Percentiles rank a stretch among this genome's conserved stretches.
Conservation (phyloP, 1,139 yeast genomes). For the Candida labiduridarum region DNA sequence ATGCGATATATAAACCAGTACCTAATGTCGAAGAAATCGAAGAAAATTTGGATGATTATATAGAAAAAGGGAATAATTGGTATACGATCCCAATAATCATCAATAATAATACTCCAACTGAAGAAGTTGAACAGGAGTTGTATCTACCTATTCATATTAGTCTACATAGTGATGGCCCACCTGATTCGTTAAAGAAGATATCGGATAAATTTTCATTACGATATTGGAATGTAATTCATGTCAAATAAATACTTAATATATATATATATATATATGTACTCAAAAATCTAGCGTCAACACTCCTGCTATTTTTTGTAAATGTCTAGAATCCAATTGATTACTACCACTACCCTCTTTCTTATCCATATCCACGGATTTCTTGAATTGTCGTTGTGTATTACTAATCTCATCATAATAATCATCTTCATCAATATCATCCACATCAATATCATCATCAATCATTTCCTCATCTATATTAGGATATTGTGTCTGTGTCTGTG, state of each 20-base stretch:
- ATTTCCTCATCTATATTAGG: slow-evolving; percentile 4
- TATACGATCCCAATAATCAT: slow-evolving; percentile 31
- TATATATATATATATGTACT: slow-evolving; percentile 4
- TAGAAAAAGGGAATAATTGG: slow-evolving; percentile 38
- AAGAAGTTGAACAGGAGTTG: slow-evolving; percentile 8
- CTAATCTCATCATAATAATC: slow-evolving; percentile 16
- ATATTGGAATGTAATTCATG: slow-evolving; percentile 34
- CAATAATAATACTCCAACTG: background rate
- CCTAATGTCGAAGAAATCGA: slow-evolving; percentile 13
- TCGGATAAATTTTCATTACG: slow-evolving; percentile 29
- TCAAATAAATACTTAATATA: slow-evolving; percentile 9
- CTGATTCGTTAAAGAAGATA: slow-evolving; percentile 22
- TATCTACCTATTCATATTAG: slow-evolving; percentile 35
- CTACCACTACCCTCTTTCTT: background rate
- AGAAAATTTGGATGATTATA: slow-evolving; percentile 23
- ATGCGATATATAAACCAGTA: slow-evolving; percentile 8
- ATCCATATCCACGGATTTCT: slow-evolving; percentile 12
- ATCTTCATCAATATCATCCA: slow-evolving; percentile 16
- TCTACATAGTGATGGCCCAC: slow-evolving; percentile 29
- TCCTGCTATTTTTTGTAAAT: slow-evolving; percentile 57
- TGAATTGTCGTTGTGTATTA: slow-evolving; percentile 23
- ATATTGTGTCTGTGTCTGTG: slow-evolving; percentile 14
- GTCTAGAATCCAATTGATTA: slow-evolving; percentile 48
- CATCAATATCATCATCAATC: slow-evolving; percentile 17
- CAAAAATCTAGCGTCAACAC: slow-evolving; percentile 58